Conservation (phyloP, 2,329 filamentous ascomycete genomes). For the Penicillium sp. region DNA sequence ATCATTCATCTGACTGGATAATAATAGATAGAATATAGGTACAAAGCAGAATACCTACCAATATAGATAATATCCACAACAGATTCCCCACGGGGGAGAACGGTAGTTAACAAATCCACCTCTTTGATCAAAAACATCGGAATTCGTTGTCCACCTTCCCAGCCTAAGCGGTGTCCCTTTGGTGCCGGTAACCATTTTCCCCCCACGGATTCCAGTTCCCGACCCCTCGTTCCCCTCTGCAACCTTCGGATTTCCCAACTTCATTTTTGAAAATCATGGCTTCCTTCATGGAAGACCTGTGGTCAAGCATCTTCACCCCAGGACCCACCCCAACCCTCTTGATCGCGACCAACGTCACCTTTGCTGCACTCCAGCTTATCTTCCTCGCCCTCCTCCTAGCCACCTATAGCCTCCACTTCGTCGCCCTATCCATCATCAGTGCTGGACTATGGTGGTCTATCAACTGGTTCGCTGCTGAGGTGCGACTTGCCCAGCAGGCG, state of each 20-base stretch:
- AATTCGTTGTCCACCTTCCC: conserved; percentile 1
- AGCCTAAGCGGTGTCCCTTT: not conserved
- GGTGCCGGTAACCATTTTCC: conserved; percentile 7
- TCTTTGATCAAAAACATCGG: not conserved
- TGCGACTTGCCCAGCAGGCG: conserved; percentile 52
- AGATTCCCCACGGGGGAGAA: not conserved
- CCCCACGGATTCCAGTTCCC: conserved; percentile 26
- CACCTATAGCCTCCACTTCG: conserved; percentile 86
- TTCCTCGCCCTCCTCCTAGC: conserved; percentile 73
- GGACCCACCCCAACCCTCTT: conserved; percentile 86
- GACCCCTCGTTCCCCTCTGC: conserved; percentile 8
- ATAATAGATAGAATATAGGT: not conserved
- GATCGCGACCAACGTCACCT: conserved; percentile 84
- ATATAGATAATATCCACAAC: not conserved
- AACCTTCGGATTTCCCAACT: conserved; percentile 17
- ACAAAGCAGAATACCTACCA: too few relatives aligned
- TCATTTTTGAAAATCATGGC: conserved; percentile 35
- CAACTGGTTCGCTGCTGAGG: conserved; percentile 89
- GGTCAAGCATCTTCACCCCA: conserved; percentile 89
- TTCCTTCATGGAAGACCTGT: conserved; percentile 70
- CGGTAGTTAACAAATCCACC: not conserved
- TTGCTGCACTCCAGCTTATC: conserved; percentile 78
- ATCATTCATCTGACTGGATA: not conserved
- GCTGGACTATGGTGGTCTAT: conserved; percentile 87
- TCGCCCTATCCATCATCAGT: conserved; percentile 75